Evolutionary conservation across 2,329 filamentous ascomycete species (phyloP).

Genomic region (Fusarium coicis): DNA sequence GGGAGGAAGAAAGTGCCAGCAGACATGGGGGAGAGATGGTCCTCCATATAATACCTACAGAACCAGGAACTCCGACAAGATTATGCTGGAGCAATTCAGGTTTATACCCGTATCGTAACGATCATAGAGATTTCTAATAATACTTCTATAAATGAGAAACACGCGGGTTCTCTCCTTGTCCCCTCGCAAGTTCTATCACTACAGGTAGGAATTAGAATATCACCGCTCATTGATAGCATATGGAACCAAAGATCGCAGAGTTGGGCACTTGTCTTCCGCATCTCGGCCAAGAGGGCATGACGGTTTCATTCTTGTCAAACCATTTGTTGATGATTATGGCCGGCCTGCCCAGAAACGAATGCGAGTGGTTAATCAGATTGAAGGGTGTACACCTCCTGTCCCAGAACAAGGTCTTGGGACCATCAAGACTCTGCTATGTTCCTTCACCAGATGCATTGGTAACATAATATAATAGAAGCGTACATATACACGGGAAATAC

Average conservation of each 20-base stretch:
- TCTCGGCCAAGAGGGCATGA: neutral
- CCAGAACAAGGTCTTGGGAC: constrained; percentile 16
- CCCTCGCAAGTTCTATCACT: neutral
- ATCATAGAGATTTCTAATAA: neutral
- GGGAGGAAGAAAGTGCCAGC: neutral
- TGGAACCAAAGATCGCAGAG: neutral
- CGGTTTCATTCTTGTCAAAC: neutral
- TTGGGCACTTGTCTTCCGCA: neutral
- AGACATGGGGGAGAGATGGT: neutral
- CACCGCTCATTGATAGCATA: neutral
- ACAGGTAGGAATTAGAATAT: neutral
- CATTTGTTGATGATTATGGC: constrained; percentile 9
- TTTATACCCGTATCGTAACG: neutral
- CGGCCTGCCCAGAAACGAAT: constrained; percentile 19
- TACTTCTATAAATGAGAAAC: neutral
- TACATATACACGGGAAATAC: constrained; percentile 6
- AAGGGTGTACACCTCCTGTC: constrained; percentile 15
- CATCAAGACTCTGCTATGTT: constrained; percentile 11
- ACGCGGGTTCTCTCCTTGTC: neutral
- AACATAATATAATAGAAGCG: neutral
- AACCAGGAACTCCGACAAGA: neutral
- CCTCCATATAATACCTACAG: neutral
- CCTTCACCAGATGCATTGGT: neutral
- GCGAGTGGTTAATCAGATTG: constrained; percentile 18
- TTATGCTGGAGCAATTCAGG: neutral